Conservation (phyloP, 176 grass and related monocot species). For the Chrysopogon serrulatus region DNA sequence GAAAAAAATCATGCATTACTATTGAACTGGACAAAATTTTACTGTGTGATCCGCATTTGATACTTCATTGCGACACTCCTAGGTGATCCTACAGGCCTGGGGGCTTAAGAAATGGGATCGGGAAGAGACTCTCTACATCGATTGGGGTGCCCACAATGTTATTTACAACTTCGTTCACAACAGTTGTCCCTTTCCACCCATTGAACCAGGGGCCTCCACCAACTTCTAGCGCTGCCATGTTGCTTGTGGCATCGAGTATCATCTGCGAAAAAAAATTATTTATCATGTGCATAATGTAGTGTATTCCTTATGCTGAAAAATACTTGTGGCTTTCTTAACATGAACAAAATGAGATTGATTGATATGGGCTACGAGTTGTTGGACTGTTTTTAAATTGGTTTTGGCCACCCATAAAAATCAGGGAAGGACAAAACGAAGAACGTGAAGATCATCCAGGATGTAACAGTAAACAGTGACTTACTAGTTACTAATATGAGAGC, state of each 20-base stretch:
- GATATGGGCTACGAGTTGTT: neutral
- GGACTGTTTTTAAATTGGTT: neutral
- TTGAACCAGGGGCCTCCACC: slow-evolving; percentile 95
- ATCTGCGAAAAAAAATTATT: slow-evolving; percentile 32
- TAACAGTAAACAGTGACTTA: neutral
- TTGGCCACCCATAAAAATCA: neutral
- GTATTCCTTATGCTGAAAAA: neutral
- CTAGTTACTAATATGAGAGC: neutral
- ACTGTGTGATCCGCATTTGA: neutral
- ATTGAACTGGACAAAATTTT: neutral
- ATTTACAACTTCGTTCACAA: slow-evolving; percentile 41
- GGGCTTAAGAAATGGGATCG: slow-evolving; percentile 68
- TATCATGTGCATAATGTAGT: neutral
- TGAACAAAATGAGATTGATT: neutral
- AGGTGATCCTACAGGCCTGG: slow-evolving; percentile 57
- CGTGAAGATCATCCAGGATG: neutral
- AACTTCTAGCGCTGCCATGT: slow-evolving; percentile 85
- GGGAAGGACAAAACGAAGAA: neutral
- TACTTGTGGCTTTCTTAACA: neutral
- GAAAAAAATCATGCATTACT: neutral
- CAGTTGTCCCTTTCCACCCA: slow-evolving; percentile 64
- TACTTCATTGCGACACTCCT: neutral
- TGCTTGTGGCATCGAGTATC: slow-evolving; percentile 75
- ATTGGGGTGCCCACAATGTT: slow-evolving; percentile 43
- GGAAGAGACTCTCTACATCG: slow-evolving; percentile 62